Base-by-base conservation (phyloP, 129 eudicot genomes). In the Calendula officinalis region DNA sequence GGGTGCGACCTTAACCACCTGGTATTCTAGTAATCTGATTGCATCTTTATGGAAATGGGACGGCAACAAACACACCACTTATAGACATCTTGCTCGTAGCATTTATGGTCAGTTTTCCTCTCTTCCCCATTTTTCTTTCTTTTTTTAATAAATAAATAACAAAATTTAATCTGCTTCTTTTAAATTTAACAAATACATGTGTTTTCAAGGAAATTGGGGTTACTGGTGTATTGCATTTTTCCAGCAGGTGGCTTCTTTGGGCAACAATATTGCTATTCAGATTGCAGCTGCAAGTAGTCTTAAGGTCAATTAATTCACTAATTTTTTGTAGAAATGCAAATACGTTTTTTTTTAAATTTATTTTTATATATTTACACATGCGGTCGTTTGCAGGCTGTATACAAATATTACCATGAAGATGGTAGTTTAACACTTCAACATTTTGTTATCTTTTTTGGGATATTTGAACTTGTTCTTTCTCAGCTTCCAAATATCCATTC, bases 201-300 rank as follows among this genome's bases (percentile, higher is more conserved):
- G 30, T 22, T 73, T 77, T 35, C 66, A 75, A 82, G 84, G 88
- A 70, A 66, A 70, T 38, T 75, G 84, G 84, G 88, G 84, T 60
- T 83, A 75, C 74, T 83, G 88, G 82, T 79, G 79, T 71, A 67
- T 83, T 62, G 82, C 88, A 68, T 75, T 79, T 75, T 83, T 75
- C 70, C 84, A 83, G 82, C 88, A 83, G 82, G 82, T 83, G 74
- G 84, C 88, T 75, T 79, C 88, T 30, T 67, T 83, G 50, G 88
- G 82, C 67, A 83, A 83, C 60, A 83, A 83, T 67, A 83, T 83
- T 51, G 82, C 84, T 76, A 71, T 83, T 71, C 88, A 82, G 61
- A 83, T 83, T 67, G 88, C 88, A 2, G 84, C 84, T 5, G 84
- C 80, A 56, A 83, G 84, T 50, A 57, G 88, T 66, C 70, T 83